A percentile compares a stretch with the other conserved stretches of the same genome.
phyloP scores from a whole-genome alignment of 306 rosid species.

The Medicago ruthenica region DNA sequence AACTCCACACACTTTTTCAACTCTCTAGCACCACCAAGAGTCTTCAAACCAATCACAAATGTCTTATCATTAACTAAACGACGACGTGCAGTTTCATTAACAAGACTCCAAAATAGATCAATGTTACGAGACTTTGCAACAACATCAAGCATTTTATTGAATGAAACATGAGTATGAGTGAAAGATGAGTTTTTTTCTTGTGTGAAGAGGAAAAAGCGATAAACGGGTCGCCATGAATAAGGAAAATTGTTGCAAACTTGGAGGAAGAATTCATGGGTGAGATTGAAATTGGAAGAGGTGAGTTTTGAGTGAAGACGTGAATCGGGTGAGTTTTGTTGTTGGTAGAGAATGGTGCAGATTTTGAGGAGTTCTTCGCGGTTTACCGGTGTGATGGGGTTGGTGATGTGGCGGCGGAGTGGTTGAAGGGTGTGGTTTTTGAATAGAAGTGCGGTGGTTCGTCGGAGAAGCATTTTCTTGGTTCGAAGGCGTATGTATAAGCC shows the following conservation, averaged over 20 bases:
- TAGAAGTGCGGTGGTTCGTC: conserved; percentile 6
- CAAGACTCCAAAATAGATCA: conserved; percentile 67
- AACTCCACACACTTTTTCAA: conserved; percentile 75
- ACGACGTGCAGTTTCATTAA: conserved; percentile 58
- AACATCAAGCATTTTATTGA: conserved; percentile 62
- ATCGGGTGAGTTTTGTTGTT: conserved; percentile 75
- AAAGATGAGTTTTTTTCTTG: conserved; percentile 44
- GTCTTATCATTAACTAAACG: conserved; percentile 57
- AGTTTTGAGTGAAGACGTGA: conserved; percentile 71
- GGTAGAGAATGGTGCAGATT: conserved; percentile 75
- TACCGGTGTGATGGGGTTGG: conserved; percentile 46
- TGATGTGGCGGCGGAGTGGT: conserved; percentile 34
- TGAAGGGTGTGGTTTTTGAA: conserved; percentile 20
- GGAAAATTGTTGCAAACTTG: conserved; percentile 90
- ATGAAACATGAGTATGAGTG: conserved; percentile 63
- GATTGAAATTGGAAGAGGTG: conserved; percentile 54
- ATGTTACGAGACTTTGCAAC: conserved; percentile 61
- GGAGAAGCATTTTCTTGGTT: conserved; percentile 39
- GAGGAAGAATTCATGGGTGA: conserved; percentile 87
- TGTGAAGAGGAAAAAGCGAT: conserved; percentile 62
- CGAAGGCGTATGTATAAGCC: too few species aligned
- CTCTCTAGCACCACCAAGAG: conserved; percentile 66
- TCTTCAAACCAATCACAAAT: conserved; percentile 56
- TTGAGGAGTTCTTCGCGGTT: conserved; percentile 62
- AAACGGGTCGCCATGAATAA: conserved; percentile 79